Evolutionary conservation across 2,329 filamentous ascomycete species (phyloP).

Genomic region (Aaosphaeria pasadenensis): DNA sequence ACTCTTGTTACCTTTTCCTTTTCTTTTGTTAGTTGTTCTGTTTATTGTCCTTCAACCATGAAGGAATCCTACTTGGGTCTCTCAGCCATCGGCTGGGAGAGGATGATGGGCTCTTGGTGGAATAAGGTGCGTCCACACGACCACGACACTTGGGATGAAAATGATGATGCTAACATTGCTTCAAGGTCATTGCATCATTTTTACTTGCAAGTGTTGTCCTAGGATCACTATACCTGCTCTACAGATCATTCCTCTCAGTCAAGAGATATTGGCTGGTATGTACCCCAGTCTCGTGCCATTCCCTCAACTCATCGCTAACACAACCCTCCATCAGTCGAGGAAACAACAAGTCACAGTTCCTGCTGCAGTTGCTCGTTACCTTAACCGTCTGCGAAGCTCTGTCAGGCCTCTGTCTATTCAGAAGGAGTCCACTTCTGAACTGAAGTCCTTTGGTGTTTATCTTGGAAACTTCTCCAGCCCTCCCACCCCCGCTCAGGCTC

Average conservation of each 20-base stretch:
- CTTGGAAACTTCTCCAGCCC: slow-evolving; percentile 19
- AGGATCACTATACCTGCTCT: not conserved
- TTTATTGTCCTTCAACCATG: not conserved
- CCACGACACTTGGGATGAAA: no score
- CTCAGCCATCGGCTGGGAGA: slow-evolving; percentile 4
- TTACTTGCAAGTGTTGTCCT: not conserved
- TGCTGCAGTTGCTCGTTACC: not conserved
- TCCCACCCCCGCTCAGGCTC: slow-evolving; percentile 10
- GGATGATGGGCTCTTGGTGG: slow-evolving; percentile 3
- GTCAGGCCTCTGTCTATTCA: not conserved
- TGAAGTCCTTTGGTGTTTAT: slow-evolving; percentile 22
- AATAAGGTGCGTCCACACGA: slow-evolving; percentile 2
- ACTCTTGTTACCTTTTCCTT: not conserved
- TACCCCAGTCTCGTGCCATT: not conserved
- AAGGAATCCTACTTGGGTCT: slow-evolving; percentile 1
- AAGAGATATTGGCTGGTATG: not conserved
- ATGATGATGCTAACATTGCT: no score
- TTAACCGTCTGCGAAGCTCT: not conserved
- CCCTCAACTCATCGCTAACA: not conserved
- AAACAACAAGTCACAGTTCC: not conserved
- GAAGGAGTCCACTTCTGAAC: not conserved
- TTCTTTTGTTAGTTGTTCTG: not conserved
- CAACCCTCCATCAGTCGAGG: not conserved
- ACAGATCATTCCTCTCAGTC: not conserved
- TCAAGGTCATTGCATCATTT: not conserved